phyloP scores from a whole-genome alignment of 768 basidiomycete species.

The Mycena metata region DNA sequence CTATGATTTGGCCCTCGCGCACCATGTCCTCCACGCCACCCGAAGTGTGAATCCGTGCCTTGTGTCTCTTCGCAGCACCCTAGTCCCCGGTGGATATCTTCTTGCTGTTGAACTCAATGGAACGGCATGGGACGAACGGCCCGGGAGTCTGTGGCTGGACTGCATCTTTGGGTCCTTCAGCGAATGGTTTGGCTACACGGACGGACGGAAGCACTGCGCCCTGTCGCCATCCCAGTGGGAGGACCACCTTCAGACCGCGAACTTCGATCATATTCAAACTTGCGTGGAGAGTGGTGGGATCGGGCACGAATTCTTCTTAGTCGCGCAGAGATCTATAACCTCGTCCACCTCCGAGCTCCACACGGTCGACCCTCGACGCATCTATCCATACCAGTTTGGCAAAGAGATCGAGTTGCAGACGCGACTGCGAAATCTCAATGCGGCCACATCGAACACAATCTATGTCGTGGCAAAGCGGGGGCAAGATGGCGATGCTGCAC shows the following conservation, averaged over 20 bases:
- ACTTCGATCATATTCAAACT: no score
- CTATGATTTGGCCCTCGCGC: conserved; percentile 16
- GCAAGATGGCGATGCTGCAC: conserved; percentile 26
- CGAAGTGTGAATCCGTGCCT: neutral
- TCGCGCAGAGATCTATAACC: conserved; percentile 13
- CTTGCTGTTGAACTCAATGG: conserved; percentile 22
- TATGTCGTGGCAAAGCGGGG: conserved; percentile 21
- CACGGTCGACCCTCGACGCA: conserved; percentile 3
- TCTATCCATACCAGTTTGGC: conserved; percentile 17
- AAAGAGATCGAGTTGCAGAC: conserved; percentile 17
- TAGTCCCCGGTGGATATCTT: conserved; percentile 23
- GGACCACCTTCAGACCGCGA: neutral
- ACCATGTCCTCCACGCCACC: conserved; percentile 19
- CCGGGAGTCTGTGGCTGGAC: conserved; percentile 22
- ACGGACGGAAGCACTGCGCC: conserved; percentile 20
- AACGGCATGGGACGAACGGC: neutral
- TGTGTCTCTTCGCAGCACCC: neutral
- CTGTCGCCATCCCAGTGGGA: conserved; percentile 18
- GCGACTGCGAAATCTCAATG: conserved; percentile 5
- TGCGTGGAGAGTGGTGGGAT: no score
- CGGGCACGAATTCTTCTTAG: conserved; percentile 20
- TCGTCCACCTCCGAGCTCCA: conserved; percentile 13
- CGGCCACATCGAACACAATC: conserved; percentile 3
- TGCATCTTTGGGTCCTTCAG: conserved; percentile 20
- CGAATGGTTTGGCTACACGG: conserved; percentile 22